Percentiles rank a stretch among this genome's conserved stretches.
These are phyloP conservation scores for Hebeloma cylindrosporum DNA, from an alignment of 768 basidiomycete genomes.

Conservation along the genomic window DNA sequence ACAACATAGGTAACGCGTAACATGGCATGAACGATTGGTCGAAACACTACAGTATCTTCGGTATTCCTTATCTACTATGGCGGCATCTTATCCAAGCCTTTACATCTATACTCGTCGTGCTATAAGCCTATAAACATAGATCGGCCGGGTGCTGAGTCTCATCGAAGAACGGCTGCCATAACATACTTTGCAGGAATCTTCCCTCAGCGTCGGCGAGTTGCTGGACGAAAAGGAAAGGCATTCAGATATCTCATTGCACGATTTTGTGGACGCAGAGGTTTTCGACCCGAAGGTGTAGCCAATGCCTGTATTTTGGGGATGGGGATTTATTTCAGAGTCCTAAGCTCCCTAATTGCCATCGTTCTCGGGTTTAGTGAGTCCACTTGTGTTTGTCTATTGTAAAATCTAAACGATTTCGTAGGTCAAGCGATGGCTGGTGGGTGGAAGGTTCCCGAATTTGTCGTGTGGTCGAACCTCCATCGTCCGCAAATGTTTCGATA, in stretches of 20 bases:
- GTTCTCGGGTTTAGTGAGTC: constrained; percentile 43
- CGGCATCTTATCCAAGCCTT: too few species aligned
- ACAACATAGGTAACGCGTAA: too few species aligned
- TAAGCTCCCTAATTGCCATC: constrained; percentile 36
- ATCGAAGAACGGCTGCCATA: constrained; percentile 4
- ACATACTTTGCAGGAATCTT: constrained; percentile 8
- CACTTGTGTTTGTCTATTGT: constrained; percentile 1
- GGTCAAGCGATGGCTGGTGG: constrained; percentile 18
- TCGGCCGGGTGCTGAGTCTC: too few species aligned
- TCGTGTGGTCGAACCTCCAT: not conserved
- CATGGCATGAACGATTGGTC: too few species aligned
- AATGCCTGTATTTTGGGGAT: too few species aligned
- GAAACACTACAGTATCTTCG: too few species aligned
- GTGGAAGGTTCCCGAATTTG: not conserved
- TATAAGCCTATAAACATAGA: too few species aligned
- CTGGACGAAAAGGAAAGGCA: constrained; percentile 15
- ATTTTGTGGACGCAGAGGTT: constrained; percentile 23
- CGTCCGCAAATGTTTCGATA: constrained; percentile 32
- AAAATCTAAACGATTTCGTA: not conserved
- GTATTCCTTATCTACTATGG: too few species aligned
- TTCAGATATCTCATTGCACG: constrained; percentile 9
- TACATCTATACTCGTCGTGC: too few species aligned
- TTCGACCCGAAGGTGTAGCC: constrained; percentile 46
- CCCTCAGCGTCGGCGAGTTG: not conserved
- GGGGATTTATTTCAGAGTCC: constrained; percentile 17